Base-by-base conservation (phyloP, 1,139 yeast species). In the Yamadazyma diddensiae region DNA sequence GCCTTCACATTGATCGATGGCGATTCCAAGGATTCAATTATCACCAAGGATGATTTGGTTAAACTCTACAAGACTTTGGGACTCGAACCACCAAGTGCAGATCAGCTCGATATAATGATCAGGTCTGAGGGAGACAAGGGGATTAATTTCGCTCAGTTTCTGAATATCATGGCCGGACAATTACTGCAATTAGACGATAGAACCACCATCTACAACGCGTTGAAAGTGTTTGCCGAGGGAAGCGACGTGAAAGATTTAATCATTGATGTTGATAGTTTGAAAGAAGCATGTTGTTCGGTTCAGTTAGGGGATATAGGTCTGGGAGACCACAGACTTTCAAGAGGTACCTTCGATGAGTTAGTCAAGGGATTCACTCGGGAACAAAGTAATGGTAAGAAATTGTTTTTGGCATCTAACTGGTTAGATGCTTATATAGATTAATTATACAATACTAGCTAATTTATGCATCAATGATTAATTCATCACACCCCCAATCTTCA, bases 401-500 rank as follows among this genome's bases (percentile, higher is more conserved):
- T 69, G 18, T 81, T 82, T 45, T 55, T 69, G 45, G 82, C 81
- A 2, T 62, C 70, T 15, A 73, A 71, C 44, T 83, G 88, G 69
- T 55, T 83, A 33, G 78, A 77, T 44, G 77, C 77, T 6, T 69
- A 68, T 45, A 59, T 68, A 31, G 73, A 68, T 40, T 67, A 48
- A 26, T 7, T 7, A 25, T 11, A 11, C 8, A 8, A 6, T 21
- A n/a, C 5, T 8, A 8, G 10, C 15, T 7, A 22, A 13, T 22
- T 12, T 22, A 22, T 12, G 77, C 82, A 57, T 92, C 97, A 41
- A 88, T 86, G 55, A 92, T 88, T 53, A 92, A 75, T 65, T 92
- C 99, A 59, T 92, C 97, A 54, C 96, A 94, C 30, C 96, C 95
- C 98, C 98, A 92, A 59, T 92, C 99, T 62, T 92, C 99, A 52